Evolutionary conservation across 257 asterid genomes (phyloP), one percentile per base, ranked within the genome.

Genomic region (Penstemon eatonii): DNA sequence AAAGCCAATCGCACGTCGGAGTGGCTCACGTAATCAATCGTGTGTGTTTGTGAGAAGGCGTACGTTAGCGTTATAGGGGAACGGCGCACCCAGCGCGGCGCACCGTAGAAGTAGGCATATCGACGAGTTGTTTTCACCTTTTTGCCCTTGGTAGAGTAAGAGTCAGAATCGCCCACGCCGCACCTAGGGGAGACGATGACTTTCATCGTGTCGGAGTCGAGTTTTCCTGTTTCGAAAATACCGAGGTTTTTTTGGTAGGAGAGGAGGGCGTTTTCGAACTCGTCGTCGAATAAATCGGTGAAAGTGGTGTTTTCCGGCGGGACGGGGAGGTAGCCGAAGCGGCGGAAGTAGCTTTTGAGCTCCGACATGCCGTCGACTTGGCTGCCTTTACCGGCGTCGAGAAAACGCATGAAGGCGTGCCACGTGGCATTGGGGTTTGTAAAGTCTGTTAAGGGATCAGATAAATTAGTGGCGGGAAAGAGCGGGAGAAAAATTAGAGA

Each of bases 281-380:
- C 81, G 0, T 85, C 80, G 7, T 90, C 98, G 61, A 88, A 92
- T 3, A 81, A 9, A 61, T 92, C 89, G 4, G 87, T 75, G 61
- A 83, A 69, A 63, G 66, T 82, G 0, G 0, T 19, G n/a, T 69
- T 67, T 2, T 63, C 60, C 43, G 83, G 71, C 8, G 84, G 72
- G 13, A 36, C 6, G 0, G 73, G 13, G 15, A 88, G 78, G 78
- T 92, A 92, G 18, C 98, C 98, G 43, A 92, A 92, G 12, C 90
- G 89, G 47, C 78, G 84, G 77, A 92, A 88, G 79, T 92, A 90
- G 60, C 73, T 67, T 75, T 92, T 92, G 63, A 92, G 95, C 68
- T 86, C 90, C n/a, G 93, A 80, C 88, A 92, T 83, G 65, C 97
- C 98, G 56, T 66, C 70, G 66, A 76, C 67, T 0, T 67, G 80